Evolutionary conservation across 208 protist species (phyloP).

Genomic region (Borovskyia barvae): DNA sequence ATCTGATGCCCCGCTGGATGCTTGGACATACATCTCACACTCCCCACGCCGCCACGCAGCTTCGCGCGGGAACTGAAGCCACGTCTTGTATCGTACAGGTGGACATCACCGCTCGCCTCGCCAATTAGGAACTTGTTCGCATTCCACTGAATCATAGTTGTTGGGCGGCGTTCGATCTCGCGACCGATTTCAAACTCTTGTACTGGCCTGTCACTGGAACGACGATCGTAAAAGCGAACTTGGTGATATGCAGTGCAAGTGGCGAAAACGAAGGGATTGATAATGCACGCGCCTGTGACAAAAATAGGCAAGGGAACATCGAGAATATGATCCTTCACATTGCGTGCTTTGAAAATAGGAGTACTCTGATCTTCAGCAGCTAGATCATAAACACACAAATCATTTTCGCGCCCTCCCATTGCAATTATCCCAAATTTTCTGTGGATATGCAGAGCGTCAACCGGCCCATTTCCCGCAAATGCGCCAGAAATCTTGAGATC

Average conservation of each 20-base stretch:
- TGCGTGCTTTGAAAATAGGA: slow-evolving; percentile 62
- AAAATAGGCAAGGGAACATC: slow-evolving; percentile 75
- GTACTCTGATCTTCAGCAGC: slow-evolving; percentile 28
- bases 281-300: slow-evolving; percentile 65
- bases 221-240: slow-evolving; percentile 81
- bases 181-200: slow-evolving; percentile 82
- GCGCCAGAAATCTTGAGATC: slow-evolving; percentile 18
- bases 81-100: slow-evolving; percentile 81
- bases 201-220: slow-evolving; percentile 66
- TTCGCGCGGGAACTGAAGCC: slow-evolving; percentile 84
- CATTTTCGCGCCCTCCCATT: slow-evolving; percentile 71
- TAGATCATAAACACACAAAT: slow-evolving; percentile 72
- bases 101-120: slow-evolving; percentile 79
- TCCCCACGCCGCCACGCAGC: slow-evolving; percentile 80
- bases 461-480: slow-evolving; percentile 44
- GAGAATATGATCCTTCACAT: slow-evolving; percentile 72
- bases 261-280: slow-evolving; percentile 82
- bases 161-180: slow-evolving; percentile 77
- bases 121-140: slow-evolving; percentile 86
- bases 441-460: slow-evolving; percentile 77
- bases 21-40: slow-evolving; percentile 77
- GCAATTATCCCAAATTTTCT: slow-evolving; percentile 74
- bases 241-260: slow-evolving; percentile 77
- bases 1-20: slow-evolving; percentile 81
- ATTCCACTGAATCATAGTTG: slow-evolving; percentile 81